A percentile compares a stretch with the other conserved stretches of the same genome.
phyloP scores from a whole-genome alignment of 1,284 basidiomycete genomes.

The Rhodotorula sp. region DNA sequence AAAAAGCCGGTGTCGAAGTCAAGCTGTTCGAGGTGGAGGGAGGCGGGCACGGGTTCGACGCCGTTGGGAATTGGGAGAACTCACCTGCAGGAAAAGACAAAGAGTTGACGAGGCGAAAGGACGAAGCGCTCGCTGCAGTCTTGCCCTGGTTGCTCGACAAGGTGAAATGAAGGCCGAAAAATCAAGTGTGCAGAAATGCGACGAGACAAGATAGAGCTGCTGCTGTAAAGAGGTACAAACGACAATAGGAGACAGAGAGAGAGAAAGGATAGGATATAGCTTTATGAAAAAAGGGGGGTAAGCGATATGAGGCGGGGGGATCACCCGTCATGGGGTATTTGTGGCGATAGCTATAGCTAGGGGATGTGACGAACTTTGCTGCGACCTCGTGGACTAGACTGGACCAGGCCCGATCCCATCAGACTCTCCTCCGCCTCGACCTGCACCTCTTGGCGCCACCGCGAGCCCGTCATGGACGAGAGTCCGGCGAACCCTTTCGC shows the following conservation, averaged over 20 bases:
- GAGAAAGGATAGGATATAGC: background rate
- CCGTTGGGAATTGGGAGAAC: background rate
- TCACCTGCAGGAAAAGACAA: background rate
- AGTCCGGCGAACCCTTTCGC: background rate
- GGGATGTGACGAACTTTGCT: too few relatives aligned
- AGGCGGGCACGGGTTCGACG: conserved; percentile 16
- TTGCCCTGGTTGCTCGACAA: conserved; percentile 11
- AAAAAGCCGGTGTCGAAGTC: background rate
- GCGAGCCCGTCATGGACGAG: background rate
- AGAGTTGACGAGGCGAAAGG: conserved; percentile 6
- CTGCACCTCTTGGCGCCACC: background rate
- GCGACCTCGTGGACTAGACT: too few relatives aligned
- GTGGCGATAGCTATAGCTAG: too few relatives aligned
- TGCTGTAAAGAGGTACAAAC: too few relatives aligned
- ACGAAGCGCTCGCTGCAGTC: conserved; percentile 1
- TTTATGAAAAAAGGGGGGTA: background rate
- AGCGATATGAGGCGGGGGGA: too few relatives aligned
- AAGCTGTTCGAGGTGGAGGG: conserved; percentile 12
- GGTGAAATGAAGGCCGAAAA: background rate
- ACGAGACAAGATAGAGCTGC: background rate
- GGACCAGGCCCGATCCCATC: background rate
- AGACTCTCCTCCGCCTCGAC: background rate
- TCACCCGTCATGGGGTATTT: too few relatives aligned
- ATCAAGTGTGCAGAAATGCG: background rate
- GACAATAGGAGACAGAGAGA: background rate